phyloP scores from a whole-genome alignment of 495 filamentous ascomycete species.

The Lepraria neglecta region DNA sequence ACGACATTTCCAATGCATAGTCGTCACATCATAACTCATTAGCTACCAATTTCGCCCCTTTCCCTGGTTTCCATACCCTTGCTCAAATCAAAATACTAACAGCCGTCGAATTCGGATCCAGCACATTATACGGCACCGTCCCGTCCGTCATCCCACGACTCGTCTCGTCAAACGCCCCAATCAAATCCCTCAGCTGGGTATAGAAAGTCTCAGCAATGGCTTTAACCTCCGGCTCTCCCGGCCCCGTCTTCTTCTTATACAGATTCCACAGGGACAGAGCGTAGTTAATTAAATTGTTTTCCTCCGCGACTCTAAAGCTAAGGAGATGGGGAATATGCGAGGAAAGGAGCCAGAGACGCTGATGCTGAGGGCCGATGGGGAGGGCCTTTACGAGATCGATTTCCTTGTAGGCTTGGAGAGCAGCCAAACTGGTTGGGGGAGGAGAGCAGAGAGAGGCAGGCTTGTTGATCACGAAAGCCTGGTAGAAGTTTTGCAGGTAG shows the following conservation, averaged over 20 bases:
- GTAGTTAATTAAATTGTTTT: not conserved
- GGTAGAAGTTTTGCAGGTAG: slow-evolving; percentile 47
- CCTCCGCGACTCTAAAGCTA: not conserved
- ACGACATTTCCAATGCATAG: no score
- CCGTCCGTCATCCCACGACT: slow-evolving; percentile 31
- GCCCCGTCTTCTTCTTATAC: slow-evolving; percentile 1
- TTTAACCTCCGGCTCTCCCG: not conserved
- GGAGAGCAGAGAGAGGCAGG: slow-evolving; percentile 36
- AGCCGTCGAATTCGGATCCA: slow-evolving; percentile 38
- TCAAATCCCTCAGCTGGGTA: not conserved
- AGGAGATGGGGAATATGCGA: not conserved
- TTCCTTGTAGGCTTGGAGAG: not conserved
- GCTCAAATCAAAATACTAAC: slow-evolving; percentile 37
- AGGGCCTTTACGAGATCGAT: not conserved
- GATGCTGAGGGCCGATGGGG: not conserved
- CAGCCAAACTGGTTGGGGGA: slow-evolving; percentile 25
- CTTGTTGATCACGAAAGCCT: slow-evolving; percentile 41
- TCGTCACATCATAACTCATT: not conserved
- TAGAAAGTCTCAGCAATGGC: not conserved
- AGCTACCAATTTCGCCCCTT: not conserved
- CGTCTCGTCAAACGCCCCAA: slow-evolving; percentile 17
- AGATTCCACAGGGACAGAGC: not conserved
- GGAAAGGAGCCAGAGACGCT: not conserved
- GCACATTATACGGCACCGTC: slow-evolving; percentile 38
- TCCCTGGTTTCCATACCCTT: no score